Base-by-base conservation (phyloP, 306 rosid species). In the Sesbania bispinosa region DNA sequence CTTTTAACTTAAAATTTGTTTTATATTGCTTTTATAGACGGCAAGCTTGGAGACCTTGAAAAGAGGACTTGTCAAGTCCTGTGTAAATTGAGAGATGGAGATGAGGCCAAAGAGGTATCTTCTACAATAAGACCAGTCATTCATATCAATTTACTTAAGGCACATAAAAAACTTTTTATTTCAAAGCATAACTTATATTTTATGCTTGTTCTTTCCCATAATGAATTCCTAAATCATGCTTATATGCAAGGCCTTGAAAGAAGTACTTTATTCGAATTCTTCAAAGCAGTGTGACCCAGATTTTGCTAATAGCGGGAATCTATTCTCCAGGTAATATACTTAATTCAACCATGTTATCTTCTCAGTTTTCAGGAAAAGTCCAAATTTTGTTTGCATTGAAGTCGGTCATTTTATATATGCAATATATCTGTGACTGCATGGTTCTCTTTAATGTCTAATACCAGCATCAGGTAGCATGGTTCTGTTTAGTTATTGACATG, bases 21-120 rank as follows among this genome's bases (percentile, higher is more conserved):
- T 19, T 60, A 36, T 23, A 18, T 80, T 78, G 36, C 52, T 80
- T 68, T 53, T 78, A 39, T 64, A 93, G 98, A 84, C 73, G 78
- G 88, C 42, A 79, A 85, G 70, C 82, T 88, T 30, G 96, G 88
- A 54, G 89, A 90, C 82, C 69, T 88, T 4, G 98, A 90, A 87
- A 90, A 86, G 80, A 90, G 79, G 75, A 83, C 86, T 71, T 90
- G 96, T 77, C 90, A 85, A 81, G 85, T 85, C 45, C 79, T 93
- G 71, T 85, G 93, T 84, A 85, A 83, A 81, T 76, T 93, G 67
- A 86, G 86, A 79, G 74, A 79, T 52, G 96, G 96, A 43, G 88
- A 84, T 59, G 96, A 82, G 53, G 88, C 87, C 47, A 90, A 87
- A 85, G 86, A 79, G 93, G 98, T 90, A 86, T 66, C 57, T 54